Base-by-base conservation (phyloP, 2,329 filamentous ascomycete species). In the Capronia coronata region DNA sequence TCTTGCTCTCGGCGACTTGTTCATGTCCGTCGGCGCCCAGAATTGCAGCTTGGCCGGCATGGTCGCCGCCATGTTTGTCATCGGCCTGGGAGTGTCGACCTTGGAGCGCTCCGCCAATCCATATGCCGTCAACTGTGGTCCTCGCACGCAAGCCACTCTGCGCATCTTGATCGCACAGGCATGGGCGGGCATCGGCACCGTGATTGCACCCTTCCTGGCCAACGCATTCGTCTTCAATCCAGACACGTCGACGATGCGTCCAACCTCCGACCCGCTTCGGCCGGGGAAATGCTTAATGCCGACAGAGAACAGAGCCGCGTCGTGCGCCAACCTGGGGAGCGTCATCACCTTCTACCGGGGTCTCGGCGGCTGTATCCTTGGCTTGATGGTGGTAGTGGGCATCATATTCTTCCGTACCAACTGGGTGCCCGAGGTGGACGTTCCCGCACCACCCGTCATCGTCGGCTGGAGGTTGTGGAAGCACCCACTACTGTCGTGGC, bases 271-370 rank as follows among this genome's bases (percentile, higher is more conserved):
- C 35, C 57, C 57, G 10, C 19, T 45, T 22, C 45, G 37, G 29
- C 48, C 56, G 1, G 49, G 51, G 13, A 52, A 46, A 40, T 59
- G 57, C 41, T 23, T 57, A 19, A 56, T 54, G 44, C 48, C 54
- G 11, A 27, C 37, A 42, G 70, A 73, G 9, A 74, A 85, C 11
- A 77, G 78, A 41, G 72, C 75, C 48, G 66, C 68, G 23, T 77
- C 46, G 7, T 57, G 55, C 27, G 54, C 43, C 42, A 57, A 77
- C 1, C 73, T 93, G 2, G 72, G 74, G 57, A 81, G 80, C 48
- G 84, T 89, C 2, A 84, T 89, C 65, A 88, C 80, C 77, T 82
- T 87, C 0, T 93, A 93, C 60, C 75, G 91, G 10, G 83, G 80
- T 42, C 83, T 91, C 51, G 87, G 82, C 4, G 70, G 76, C 61